Evolutionary conservation across 139 green algal genomes (phyloP).

Genomic region (Trebouxia sp.): DNA sequence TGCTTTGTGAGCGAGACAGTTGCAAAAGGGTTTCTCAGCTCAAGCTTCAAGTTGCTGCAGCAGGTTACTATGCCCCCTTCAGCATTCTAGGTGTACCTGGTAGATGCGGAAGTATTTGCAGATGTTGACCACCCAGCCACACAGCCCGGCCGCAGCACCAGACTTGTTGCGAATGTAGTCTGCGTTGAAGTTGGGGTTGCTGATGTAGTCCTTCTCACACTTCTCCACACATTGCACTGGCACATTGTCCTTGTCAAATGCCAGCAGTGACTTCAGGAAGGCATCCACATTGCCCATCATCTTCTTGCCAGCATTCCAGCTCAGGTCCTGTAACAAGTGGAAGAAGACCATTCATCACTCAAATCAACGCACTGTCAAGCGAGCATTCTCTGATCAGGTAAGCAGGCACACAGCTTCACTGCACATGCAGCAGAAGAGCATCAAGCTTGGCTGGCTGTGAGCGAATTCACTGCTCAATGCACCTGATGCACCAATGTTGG

Average conservation of each 20-base stretch:
- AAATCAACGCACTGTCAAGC: no score
- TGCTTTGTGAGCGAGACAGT: no score
- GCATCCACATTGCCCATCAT: constrained; percentile 91
- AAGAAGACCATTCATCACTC: no score
- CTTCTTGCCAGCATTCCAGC: constrained; percentile 85
- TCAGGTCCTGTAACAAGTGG: constrained; percentile 67
- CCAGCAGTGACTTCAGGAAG: constrained; percentile 85
- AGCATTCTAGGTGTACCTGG: no score
- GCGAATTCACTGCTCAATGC: no score
- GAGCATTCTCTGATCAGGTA: no score
- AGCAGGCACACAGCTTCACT: neutral
- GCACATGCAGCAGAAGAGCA: no score
- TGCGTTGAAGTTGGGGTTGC: constrained; percentile 75
- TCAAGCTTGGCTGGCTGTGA: no score
- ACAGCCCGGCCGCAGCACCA: constrained; percentile 84
- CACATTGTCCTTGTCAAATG: constrained; percentile 93
- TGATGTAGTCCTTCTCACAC: constrained; percentile 75
- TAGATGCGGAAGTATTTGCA: constrained; percentile 95
- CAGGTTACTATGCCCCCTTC: no score
- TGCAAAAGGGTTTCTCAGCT: no score
- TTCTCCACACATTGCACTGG: constrained; percentile 67
- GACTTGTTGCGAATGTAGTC: constrained; percentile 87
- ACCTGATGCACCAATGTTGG: no score
- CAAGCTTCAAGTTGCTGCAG: no score
- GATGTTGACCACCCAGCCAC: constrained; percentile 92